Evolutionary conservation across 1,284 basidiomycete species (phyloP), one percentile per base, ranked within the genome.

Genomic region (Meira nashicola): DNA sequence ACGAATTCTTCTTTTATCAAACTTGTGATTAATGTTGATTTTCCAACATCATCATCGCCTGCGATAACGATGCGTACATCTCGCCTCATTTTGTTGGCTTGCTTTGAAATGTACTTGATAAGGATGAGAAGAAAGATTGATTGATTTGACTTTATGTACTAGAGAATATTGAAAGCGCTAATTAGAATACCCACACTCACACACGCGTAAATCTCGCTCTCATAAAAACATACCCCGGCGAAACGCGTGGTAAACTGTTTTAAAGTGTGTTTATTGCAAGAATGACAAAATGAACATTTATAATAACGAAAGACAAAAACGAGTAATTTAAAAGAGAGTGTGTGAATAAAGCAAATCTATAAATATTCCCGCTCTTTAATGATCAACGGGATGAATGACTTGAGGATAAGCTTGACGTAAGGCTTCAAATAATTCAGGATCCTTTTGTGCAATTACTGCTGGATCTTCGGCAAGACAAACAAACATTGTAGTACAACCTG

Each of bases 61-160:
- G 94, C 90, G 73, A 96, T 84, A 66, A 94, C 86, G 77, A 95
- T 92, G 69, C 92, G 86, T 55, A 92, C 89, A 84, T 92, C 90
- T 79, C 88, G 86, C 77, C 88, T 83, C 89, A 90, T 91, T 25
- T 25, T 46, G 17, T 4, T 23, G 46, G 17, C 21, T 8, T 46
- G 14, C 44, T 17, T n/a, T 10, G 9, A 5, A 23, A 23, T n/a
- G 5, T 25, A 19, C 12, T 23, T 4, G 25, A 23, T 17, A 6
- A 17, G 7, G 46, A 21, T 23, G 46, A 43, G 41, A 43, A n/a
- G 10, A 21, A 43, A 21, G 41, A 43, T 43, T 43, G 41, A n/a
- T 21, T 43, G 19, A n/a, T 21, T 43, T 40, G n/a, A 40, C 39
- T 40, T 40, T 40, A n/a, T 40, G n/a, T n/a, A n/a, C n/a, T n/a